Evolutionary conservation across 202 grass and related monocot genomes (phyloP), one percentile per base, ranked within the genome.

Genomic region (Schoenoplectus tabernaemontani): DNA sequence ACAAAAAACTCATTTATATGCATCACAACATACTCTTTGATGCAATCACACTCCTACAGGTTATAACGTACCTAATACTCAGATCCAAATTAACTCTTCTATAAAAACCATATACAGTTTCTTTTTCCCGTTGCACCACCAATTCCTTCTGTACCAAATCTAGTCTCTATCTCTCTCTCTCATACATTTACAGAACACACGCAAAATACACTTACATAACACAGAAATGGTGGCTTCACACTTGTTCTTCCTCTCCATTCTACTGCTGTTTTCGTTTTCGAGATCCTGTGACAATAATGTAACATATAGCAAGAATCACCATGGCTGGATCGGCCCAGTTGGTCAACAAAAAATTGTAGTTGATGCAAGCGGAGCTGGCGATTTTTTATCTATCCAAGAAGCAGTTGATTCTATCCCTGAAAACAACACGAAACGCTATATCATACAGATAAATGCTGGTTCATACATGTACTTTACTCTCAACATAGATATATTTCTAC

Each of bases 311-410:
- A 77, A 53, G 56, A 82, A 82, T 62, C 80, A 83, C 28, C 86
- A 85, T 82, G 56, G 15, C 57, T 92, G 87, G 81, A 78, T 80
- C 81, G 80, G 84, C 23, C 86, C 95, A 38, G 89, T 79, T 26
- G 90, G 88, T 57, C 59, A 83, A 68, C 83, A 87, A 78, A 86
- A 47, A 70, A 50, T 98, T 46, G 73, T 88, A n/a, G 95, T 98
- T 26, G 95, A 98, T 82, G 95, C 95, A 67, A 46, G 41, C 20
- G 95, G 91, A 85, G 87, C 81, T 32, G 95, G 95, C 33, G 88
- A 98, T 87, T 98, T 95, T 84, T 63, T 90, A 7, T 92, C 91
- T 30, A 91, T 98, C 82, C 95, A 98, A 79, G 83, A 92, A 58
- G 95, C 95, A 59, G 81, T 98, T 30, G 83, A 98, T 85, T 90